phyloP scores from a whole-genome alignment of 1,284 basidiomycete genomes.

The Ceratobasidium sp. region DNA sequence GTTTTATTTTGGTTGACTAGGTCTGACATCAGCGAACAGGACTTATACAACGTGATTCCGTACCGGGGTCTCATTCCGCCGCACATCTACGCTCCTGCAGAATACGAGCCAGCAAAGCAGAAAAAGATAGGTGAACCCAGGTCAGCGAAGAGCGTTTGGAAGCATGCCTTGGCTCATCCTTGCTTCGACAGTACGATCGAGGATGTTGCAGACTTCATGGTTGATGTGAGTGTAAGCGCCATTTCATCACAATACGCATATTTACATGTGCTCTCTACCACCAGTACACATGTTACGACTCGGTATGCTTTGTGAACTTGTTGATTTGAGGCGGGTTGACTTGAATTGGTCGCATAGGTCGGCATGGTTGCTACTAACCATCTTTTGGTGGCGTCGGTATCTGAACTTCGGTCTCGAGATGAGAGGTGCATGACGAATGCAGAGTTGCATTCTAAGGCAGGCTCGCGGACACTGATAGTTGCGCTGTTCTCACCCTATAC shows the following conservation, averaged over 20 bases:
- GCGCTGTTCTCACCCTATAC: not conserved
- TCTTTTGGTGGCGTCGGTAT: conserved; percentile 31
- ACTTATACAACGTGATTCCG: conserved; percentile 41
- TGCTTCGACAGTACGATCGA: conserved; percentile 34
- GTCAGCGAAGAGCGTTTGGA: not conserved
- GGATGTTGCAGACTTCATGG: conserved; percentile 43
- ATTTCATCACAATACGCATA: not conserved
- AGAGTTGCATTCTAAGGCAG: conserved; percentile 19
- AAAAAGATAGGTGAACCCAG: conserved; percentile 21
- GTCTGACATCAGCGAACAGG: no score
- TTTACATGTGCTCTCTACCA: no score
- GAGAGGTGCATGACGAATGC: conserved; percentile 31
- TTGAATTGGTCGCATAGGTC: no score
- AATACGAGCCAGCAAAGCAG: conserved; percentile 20
- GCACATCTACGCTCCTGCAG: conserved; percentile 30
- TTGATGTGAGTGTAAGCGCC: conserved; percentile 25
- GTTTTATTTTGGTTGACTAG: no score
- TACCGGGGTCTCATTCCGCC: conserved; percentile 36
- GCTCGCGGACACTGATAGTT: not conserved
- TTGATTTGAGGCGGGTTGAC: no score
- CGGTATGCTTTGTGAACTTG: not conserved
- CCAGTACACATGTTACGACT: conserved; percentile 27
- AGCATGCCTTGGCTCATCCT: not conserved
- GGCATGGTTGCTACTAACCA: conserved; percentile 30
- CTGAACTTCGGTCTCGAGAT: conserved; percentile 24